Percentiles rank a stretch among this genome's conserved stretches.
Evolutionary conservation across 306 rosid species (phyloP).

Genomic region (Begonia loranthoides): DNA sequence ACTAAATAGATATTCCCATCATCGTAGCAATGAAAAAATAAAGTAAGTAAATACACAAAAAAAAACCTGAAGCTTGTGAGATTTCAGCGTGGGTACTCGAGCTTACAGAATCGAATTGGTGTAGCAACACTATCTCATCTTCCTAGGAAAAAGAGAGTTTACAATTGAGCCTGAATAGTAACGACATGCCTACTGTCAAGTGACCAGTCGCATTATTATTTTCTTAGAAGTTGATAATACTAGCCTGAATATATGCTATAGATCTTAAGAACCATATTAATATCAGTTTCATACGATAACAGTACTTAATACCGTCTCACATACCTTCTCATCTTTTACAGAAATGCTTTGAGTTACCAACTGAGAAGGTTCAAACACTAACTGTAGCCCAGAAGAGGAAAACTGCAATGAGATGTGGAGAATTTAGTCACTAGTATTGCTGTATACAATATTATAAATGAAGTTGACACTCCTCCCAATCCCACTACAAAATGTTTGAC

Average conservation of each 20-base stretch:
- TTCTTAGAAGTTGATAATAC: no score
- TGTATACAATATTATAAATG: no score
- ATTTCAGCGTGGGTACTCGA: slow-evolving; percentile 20
- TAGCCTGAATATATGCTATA: neutral
- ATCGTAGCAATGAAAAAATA: neutral
- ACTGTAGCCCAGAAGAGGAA: slow-evolving; percentile 15
- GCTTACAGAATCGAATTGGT: slow-evolving; percentile 11
- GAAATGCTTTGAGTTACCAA: slow-evolving; percentile 13
- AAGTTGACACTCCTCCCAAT: no score
- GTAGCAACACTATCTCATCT: slow-evolving; percentile 6
- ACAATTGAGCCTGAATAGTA: no score
- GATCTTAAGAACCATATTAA: neutral
- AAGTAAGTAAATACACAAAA: neutral
- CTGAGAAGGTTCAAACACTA: slow-evolving; percentile 20
- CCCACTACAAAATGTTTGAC: slow-evolving; percentile 1
- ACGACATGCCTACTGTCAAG: no score
- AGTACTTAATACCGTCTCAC: slow-evolving; percentile 15
- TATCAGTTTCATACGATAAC: neutral
- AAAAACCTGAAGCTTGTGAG: slow-evolving; percentile 11
- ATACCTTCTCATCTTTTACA: slow-evolving; percentile 16
- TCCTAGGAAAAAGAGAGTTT: slow-evolving; percentile 2
- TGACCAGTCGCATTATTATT: no score
- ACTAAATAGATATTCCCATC: no score
- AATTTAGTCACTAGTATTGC: no score
- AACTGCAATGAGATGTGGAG: slow-evolving; percentile 11